Percentiles rank a stretch among this genome's conserved stretches.
These are phyloP conservation scores for Taphrina betulina DNA, from an alignment of 1,139 yeast species.

Conservation along the genomic window DNA sequence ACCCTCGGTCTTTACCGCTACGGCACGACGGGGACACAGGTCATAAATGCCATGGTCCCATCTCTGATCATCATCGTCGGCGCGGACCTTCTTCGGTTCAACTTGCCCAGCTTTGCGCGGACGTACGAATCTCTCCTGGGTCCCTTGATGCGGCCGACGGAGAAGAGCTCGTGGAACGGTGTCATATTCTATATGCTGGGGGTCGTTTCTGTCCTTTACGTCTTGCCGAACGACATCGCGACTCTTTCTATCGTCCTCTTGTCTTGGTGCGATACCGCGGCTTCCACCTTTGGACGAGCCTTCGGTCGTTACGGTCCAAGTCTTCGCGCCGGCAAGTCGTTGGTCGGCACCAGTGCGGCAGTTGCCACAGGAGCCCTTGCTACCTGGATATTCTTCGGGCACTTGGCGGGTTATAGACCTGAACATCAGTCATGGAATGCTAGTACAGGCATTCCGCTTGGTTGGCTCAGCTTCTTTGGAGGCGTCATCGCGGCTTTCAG, in stretches of 20 bases:
- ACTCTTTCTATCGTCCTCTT: conserved; percentile 72
- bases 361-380: conserved; percentile 67
- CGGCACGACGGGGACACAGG: conserved; percentile 46
- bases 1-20: conserved; percentile 69
- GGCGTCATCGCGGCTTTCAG: conserved; percentile 83
- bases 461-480: conserved; percentile 57
- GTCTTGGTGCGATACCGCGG: conserved; percentile 98
- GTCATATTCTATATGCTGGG: conserved; percentile 46
- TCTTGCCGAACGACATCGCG: conserved; percentile 73
- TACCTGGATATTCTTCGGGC: conserved; percentile 67
- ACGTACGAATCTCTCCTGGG: conserved; percentile 67
- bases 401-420: conserved; percentile 57
- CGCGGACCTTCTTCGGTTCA: conserved; percentile 68
- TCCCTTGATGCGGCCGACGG: conserved; percentile 78
- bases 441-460: conserved; percentile 57
- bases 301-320: conserved; percentile 83
- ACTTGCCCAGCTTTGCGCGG: conserved; percentile 59
- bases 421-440: conserved; percentile 62
- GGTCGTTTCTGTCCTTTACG: conserved; percentile 55
- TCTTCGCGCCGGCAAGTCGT: conserved; percentile 67
- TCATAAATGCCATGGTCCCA: conserved; percentile 7
- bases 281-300: conserved; percentile 84
- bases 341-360: conserved; percentile 89
- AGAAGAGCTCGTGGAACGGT: conserved; percentile 82
- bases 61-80: conserved; percentile 20